Base-by-base conservation (phyloP, 169 alveolate genomes). In the Cryptosporidium baileyi region DNA sequence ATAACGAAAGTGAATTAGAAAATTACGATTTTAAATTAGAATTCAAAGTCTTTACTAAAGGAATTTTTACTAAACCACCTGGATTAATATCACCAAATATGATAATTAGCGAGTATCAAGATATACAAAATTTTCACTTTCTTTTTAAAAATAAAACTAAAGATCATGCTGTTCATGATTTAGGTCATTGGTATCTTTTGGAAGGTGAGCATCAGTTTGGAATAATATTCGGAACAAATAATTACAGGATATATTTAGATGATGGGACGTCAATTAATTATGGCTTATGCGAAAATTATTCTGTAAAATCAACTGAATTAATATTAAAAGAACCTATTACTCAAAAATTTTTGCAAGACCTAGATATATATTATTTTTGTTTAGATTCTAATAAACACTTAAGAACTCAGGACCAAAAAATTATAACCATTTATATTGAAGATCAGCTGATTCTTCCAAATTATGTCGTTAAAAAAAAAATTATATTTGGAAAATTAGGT, bases 181-280 rank as follows among this genome's bases (percentile, higher is more conserved):
- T 40, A 8, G 74, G 74, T 1, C 28, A 57, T 7, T 74, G 85
- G 85, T 36, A 57, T 13, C 26, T 74, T 9, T 17, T 74, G 11
- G 60, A 57, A 22, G 85, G 85, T 17, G 15, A 32, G 19, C 85
- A 74, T 22, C 74, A 74, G 28, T 59, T 74, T 13, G 85, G 85
- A 19, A 9, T 74, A 15, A 74, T 74, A 36, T 22, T 52, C 54
- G 85, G 85, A 40, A 54, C 85, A 38, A 57, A 41, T 41, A 74
- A 74, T 40, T 74, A 41, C 26, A 74, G 54, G 11, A 19, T 74
- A 9, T 74, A 32, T 36, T n/a, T 54, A 3, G 36, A 65, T 8
- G 81, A 65, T 24, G 26, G 49, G 28, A 19, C 13, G 3, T 26
- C 15, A 9, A 47, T 49, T 8, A 47, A 65, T 44, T 65, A 47